phyloP scores from a whole-genome alignment of 176 grass and related monocot genomes.

The Raddia distichophylla region DNA sequence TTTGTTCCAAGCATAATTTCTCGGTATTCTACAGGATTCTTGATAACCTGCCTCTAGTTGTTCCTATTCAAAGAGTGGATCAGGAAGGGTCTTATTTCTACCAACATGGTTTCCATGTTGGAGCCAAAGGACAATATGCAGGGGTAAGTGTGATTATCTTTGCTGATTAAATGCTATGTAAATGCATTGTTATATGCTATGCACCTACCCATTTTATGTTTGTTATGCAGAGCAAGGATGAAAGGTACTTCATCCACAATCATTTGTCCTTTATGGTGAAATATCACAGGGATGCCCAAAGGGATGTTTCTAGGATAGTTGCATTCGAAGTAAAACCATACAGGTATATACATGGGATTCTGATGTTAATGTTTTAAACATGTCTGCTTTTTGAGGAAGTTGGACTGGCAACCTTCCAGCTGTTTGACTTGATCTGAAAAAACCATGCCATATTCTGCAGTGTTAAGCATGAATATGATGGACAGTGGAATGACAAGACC shows the following conservation, averaged over 20 bases:
- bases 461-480: constrained; percentile 80
- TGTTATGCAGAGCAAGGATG: constrained; percentile 76
- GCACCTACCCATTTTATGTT: background rate
- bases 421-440: constrained; percentile 34
- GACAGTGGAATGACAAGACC: constrained; percentile 75
- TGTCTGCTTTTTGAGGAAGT: constrained; percentile 25
- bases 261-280: constrained; percentile 84
- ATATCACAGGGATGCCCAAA: constrained; percentile 80
- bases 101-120: constrained; percentile 88
- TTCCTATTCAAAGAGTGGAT: constrained; percentile 82
- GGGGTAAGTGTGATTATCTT: constrained; percentile 57
- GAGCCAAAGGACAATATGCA: constrained; percentile 80
- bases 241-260: constrained; percentile 87
- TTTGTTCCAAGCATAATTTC: constrained; percentile 25
- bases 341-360: constrained; percentile 49
- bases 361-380: constrained; percentile 13
- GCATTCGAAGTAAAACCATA: constrained; percentile 86
- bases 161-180: constrained; percentile 22
- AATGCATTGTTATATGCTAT: constrained; percentile 18
- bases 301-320: constrained; percentile 76
- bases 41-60: constrained; percentile 84
- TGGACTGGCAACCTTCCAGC: background rate
- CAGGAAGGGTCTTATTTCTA: constrained; percentile 72
- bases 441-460: constrained; percentile 47
- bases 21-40: constrained; percentile 67